Base-by-base conservation (phyloP, 176 grass and related monocot genomes). In the Oryza officinalis region DNA sequence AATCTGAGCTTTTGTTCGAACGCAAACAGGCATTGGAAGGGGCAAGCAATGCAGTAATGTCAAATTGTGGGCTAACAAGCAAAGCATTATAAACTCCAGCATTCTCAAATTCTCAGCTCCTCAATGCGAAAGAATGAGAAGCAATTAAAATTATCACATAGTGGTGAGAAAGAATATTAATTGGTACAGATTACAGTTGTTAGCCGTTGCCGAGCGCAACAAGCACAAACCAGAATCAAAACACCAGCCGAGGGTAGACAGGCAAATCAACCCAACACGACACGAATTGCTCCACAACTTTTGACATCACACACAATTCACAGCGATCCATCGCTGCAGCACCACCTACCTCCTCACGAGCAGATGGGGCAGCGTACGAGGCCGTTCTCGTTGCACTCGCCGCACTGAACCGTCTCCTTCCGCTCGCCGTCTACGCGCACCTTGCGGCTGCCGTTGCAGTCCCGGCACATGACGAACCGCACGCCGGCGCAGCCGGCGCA, bases 361-460 rank as follows among this genome's bases (percentile, higher is more conserved):
- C 96, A 99, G 28, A 99, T 87, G 26, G 95, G 95, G 84, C 95
- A 98, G 35, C 94, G 91, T 33, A 98, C 90, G 27, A 98, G 82
- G 8, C 95, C 95, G 80, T 98, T 98, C 89, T 94, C 95, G 88
- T 98, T 98, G 85, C 95, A 98, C 45, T 79, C 87, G 13, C 43
- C 93, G 80, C 96, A 99, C 83, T 73, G 86, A 23, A 81, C 61
- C 20, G 78, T 94, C 86, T 85, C 90, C 84, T 85, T 92, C 75
- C 85, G 66, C 7, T 88, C 85, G 40, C 78, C 89, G 75, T 92
- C 91, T 70, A 99, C 59, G 59, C 70, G 87, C 88, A 99, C 89
- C 89, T 99, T 99, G 81, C 96, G 86, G 80, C 96, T 99, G 74
- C 96, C 96, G 81, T 90, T 96, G 88, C 96, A 99, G 71, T 89